Evolutionary conservation across 768 basidiomycete species (phyloP).

Genomic region (Pluteus cervinus): DNA sequence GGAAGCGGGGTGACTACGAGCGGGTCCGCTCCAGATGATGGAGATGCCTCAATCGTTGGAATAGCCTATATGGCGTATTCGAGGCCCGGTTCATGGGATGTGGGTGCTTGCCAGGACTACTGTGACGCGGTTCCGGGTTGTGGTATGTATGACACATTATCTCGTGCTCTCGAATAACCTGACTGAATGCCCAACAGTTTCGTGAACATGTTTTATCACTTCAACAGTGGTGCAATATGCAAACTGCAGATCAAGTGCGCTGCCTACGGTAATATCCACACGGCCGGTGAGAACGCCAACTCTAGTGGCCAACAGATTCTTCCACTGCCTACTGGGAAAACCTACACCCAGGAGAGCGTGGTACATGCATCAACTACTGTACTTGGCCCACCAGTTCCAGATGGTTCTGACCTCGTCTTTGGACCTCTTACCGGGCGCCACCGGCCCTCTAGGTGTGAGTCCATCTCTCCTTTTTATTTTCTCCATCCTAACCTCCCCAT

Average conservation of each 20-base stretch:
- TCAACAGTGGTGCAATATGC: conserved; percentile 36
- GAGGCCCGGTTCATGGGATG: conserved; percentile 37
- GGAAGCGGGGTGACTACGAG: conserved; percentile 22
- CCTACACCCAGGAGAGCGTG: conserved; percentile 38
- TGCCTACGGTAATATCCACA: conserved; percentile 37
- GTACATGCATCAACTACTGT: conserved; percentile 32
- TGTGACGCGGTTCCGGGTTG: conserved; percentile 31
- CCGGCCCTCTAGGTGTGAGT: conserved; percentile 38
- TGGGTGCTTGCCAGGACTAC: conserved; percentile 35
- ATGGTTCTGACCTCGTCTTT: conserved; percentile 32
- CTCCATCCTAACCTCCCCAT: background rate
- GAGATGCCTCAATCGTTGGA: conserved; percentile 41
- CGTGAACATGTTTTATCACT: conserved; percentile 44
- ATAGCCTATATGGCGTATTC: conserved; percentile 43
- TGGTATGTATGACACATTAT: conserved; percentile 29
- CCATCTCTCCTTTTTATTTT: background rate
- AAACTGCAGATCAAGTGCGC: conserved; percentile 46
- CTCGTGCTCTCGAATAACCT: background rate
- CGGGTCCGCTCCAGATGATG: conserved; percentile 30
- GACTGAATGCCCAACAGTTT: conserved; percentile 29
- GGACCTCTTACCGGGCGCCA: conserved; percentile 40
- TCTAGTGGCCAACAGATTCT: conserved; percentile 36
- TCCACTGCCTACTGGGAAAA: conserved; percentile 26
- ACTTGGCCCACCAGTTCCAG: conserved; percentile 29
- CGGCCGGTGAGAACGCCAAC: conserved; percentile 39